These are phyloP conservation scores for Rugonectria rugulosa DNA, from an alignment of 2,329 filamentous ascomycete species.

Conservation along the genomic window DNA sequence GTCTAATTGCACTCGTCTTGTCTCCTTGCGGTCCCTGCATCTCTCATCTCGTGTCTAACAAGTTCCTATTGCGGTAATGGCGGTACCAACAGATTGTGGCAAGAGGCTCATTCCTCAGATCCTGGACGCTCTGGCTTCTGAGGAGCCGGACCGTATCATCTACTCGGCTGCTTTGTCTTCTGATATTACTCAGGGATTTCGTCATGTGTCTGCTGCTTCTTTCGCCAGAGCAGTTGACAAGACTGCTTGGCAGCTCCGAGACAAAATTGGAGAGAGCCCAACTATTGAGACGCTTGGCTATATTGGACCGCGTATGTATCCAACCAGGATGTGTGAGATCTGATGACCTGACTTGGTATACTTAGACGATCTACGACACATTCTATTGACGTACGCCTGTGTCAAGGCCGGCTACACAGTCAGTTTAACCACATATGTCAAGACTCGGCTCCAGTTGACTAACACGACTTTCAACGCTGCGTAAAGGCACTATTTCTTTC, in stretches of 20 bases:
- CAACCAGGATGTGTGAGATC: too few species aligned
- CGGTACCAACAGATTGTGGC: too few species aligned
- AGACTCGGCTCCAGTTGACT: too few species aligned
- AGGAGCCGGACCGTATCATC: slow-evolving; percentile 36
- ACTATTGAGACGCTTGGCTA: slow-evolving; percentile 42
- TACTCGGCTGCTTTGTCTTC: slow-evolving; percentile 31
- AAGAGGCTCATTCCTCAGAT: slow-evolving; percentile 40
- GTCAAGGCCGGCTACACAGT: slow-evolving; percentile 46
- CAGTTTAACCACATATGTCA: too few species aligned
- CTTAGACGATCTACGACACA: slow-evolving; percentile 44
- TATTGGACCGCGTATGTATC: slow-evolving; percentile 45
- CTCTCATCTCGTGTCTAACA: too few species aligned
- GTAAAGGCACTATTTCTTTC: slow-evolving; percentile 45
- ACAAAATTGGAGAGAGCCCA: slow-evolving; percentile 32
- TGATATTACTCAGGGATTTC: slow-evolving; percentile 26
- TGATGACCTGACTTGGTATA: rapidly evolving
- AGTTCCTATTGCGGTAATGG: too few species aligned
- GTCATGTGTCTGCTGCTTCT: slow-evolving; percentile 32
- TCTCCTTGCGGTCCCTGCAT: too few species aligned
- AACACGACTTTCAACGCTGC: too few species aligned
- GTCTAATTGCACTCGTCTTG: too few species aligned
- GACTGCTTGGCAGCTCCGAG: slow-evolving; percentile 41
- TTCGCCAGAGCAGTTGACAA: slow-evolving; percentile 41
- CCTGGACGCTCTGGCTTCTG: slow-evolving; percentile 35
- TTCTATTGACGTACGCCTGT: slow-evolving; percentile 41